phyloP scores from a whole-genome alignment of 2,329 filamentous ascomycete species.

The Neophaeococcomyces mojaviensis region DNA sequence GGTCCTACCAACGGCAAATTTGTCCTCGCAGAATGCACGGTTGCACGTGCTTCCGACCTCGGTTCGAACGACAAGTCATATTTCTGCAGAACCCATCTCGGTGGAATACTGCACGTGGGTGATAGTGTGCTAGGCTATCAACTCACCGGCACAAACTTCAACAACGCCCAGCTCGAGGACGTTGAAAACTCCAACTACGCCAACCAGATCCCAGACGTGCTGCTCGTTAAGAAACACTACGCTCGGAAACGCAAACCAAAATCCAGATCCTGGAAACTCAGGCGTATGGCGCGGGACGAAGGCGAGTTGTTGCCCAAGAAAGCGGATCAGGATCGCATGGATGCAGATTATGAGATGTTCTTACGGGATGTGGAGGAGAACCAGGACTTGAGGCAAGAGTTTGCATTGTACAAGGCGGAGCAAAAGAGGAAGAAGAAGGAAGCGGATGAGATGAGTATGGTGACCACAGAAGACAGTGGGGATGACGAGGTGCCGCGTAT shows the following conservation, averaged over 20 bases:
- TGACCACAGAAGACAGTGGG: constrained; percentile 53
- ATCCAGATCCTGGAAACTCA: constrained; percentile 85
- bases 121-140: constrained; percentile 95
- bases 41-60: constrained; percentile 79
- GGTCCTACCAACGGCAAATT: constrained; percentile 65
- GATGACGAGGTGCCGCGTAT: constrained; percentile 63
- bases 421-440: constrained; percentile 44
- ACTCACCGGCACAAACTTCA: constrained; percentile 82
- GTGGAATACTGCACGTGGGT: constrained; percentile 73
- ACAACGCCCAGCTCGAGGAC: constrained; percentile 76
- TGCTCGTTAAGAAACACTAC: constrained; percentile 97
- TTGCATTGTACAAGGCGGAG: constrained; percentile 75
- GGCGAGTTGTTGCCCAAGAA: constrained; percentile 80
- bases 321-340: constrained; percentile 77
- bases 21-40: constrained; percentile 76
- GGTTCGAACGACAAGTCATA: constrained; percentile 81
- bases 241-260: constrained; percentile 74
- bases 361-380: constrained; percentile 95
- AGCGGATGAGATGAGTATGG: constrained; percentile 31
- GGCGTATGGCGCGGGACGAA: constrained; percentile 85
- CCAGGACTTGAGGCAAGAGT: constrained; percentile 70
- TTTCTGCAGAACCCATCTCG: constrained; percentile 84
- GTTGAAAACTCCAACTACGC: constrained; percentile 72
- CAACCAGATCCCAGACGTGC: constrained; percentile 77
- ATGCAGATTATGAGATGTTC: constrained; percentile 95